Conservation (phyloP, 768 basidiomycete species). For the Exsudoporus frostii region DNA sequence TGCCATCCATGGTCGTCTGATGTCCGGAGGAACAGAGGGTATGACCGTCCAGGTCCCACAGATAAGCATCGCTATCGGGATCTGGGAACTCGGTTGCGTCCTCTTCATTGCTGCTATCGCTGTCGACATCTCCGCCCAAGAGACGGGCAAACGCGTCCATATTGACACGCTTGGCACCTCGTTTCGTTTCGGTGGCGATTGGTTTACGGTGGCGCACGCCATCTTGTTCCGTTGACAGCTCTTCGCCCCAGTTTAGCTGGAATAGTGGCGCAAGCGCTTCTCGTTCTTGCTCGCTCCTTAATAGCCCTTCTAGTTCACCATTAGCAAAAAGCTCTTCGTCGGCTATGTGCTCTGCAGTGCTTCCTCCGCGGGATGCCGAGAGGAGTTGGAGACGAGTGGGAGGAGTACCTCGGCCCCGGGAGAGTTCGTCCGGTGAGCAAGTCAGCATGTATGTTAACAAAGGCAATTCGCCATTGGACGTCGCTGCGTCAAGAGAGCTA, state of each 20-base stretch:
- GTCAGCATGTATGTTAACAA: slow-evolving; percentile 56
- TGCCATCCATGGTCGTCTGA: slow-evolving; percentile 17
- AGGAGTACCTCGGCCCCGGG: slow-evolving; percentile 22
- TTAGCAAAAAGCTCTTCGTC: slow-evolving; percentile 74
- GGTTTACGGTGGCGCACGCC: neutral
- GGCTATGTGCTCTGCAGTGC: slow-evolving; percentile 43
- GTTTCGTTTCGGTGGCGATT: slow-evolving; percentile 20
- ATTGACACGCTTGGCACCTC: slow-evolving; percentile 45
- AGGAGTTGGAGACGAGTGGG: slow-evolving; percentile 72
- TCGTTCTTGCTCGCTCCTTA: slow-evolving; percentile 53
- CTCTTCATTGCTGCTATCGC: slow-evolving; percentile 26
- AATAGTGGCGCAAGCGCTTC: slow-evolving; percentile 38
- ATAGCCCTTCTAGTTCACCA: slow-evolving; percentile 62
- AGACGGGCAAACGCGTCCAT: slow-evolving; percentile 55
- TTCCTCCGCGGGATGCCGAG: slow-evolving; percentile 54
- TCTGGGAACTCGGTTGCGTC: slow-evolving; percentile 16
- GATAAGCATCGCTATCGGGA: slow-evolving; percentile 21
- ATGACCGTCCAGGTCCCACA: slow-evolving; percentile 10
- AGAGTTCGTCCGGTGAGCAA: slow-evolving; percentile 32
- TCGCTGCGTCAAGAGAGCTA: slow-evolving; percentile 13
- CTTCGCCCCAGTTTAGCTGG: slow-evolving; percentile 37
- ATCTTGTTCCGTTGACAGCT: slow-evolving; percentile 25
- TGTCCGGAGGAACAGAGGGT: slow-evolving; percentile 6
- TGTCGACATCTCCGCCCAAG: slow-evolving; percentile 34
- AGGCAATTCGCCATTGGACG: slow-evolving; percentile 24